A percentile compares a stretch with the other conserved stretches of the same genome.
Evolutionary conservation across 164 flowering plant species (phyloP).

Genomic region (Platanus orientalis): DNA sequence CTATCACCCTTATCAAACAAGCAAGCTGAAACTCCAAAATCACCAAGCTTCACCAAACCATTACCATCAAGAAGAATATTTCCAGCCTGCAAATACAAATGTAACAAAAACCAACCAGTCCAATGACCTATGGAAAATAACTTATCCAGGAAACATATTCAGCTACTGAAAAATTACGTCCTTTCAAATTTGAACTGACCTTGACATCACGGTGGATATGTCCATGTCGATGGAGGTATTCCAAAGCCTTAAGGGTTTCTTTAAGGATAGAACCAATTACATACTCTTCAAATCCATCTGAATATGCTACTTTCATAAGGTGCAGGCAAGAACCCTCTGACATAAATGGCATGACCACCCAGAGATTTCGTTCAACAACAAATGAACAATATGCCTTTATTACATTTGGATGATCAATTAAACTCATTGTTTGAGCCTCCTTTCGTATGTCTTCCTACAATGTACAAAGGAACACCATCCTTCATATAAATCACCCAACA

Average conservation of each 20-base stretch:
- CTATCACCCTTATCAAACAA: slow-evolving; percentile 86
- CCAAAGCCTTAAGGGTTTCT: slow-evolving; percentile 28
- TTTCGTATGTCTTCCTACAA: slow-evolving; percentile 70
- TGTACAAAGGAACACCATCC: neutral
- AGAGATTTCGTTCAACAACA: slow-evolving; percentile 65
- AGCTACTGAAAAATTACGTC: neutral
- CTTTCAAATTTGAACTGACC: slow-evolving; percentile 9
- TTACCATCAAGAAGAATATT: slow-evolving; percentile 65
- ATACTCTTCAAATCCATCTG: slow-evolving; percentile 26
- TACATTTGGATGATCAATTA: slow-evolving; percentile 85
- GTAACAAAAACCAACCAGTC: neutral
- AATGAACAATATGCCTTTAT: slow-evolving; percentile 73
- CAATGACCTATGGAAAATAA: neutral
- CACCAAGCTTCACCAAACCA: slow-evolving; percentile 77
- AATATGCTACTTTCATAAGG: slow-evolving; percentile 67
- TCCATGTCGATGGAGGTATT: slow-evolving; percentile 30
- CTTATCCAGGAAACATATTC: neutral
- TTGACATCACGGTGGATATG: slow-evolving; percentile 32
- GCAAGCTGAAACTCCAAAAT: slow-evolving; percentile 91
- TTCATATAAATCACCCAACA: neutral
- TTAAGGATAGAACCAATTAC: slow-evolving; percentile 21
- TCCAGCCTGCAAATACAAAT: slow-evolving; percentile 59
- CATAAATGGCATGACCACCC: slow-evolving; percentile 95
- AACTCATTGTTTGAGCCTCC: slow-evolving; percentile 88
- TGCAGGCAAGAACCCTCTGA: slow-evolving; percentile 87